Base-by-base conservation (phyloP, 805 yeast genomes). In the Komagataella pastoris region DNA sequence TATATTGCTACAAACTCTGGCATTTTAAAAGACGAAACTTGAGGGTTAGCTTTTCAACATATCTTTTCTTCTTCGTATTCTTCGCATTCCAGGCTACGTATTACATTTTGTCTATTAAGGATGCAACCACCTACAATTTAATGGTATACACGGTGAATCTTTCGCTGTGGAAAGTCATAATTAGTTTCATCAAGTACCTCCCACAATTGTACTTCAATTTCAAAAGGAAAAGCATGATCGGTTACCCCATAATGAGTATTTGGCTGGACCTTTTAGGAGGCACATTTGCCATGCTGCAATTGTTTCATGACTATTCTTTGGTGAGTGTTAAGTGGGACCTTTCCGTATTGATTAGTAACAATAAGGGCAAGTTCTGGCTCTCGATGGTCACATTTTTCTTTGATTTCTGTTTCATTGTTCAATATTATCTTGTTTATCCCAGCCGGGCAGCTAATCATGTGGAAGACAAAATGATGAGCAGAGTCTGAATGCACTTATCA, bases 101-200 rank as follows among this genome's bases (percentile, higher is more conserved):
- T 10, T 51, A 62, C 6, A 46, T 58, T 1, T 36, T 46, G 2
- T 51, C 50, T 2, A 61, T 64, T 3, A 47, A 56, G 1, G 24
- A 57, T 17, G 56, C 55, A 3, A 43, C 47, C 17, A 12, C 6
- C 17, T 44, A 49, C 23, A 6, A 44, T 14, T 60, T 61, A 17
- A 60, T 63, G 64, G 49, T 55, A 24, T 65, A 74, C 6, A 71
- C 75, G 0, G 57, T 70, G 24, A 58, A 67, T 46, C 60, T 75
- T 18, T 75, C 79, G 2, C 65, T 71, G 47, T 68, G 71, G 55
- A 76, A 76, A 60, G 68, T 76, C 17, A 54, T 61, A 46, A 65
- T 74, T 56, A 72, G 77, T 54, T 65, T 69, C 44, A 61, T 71
- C 48, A 76, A 76, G 58, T 73, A 76, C 55, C 65, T 85, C 24